Evolutionary conservation across 306 rosid species (phyloP).

Genomic region (Vigna nakashimae): DNA sequence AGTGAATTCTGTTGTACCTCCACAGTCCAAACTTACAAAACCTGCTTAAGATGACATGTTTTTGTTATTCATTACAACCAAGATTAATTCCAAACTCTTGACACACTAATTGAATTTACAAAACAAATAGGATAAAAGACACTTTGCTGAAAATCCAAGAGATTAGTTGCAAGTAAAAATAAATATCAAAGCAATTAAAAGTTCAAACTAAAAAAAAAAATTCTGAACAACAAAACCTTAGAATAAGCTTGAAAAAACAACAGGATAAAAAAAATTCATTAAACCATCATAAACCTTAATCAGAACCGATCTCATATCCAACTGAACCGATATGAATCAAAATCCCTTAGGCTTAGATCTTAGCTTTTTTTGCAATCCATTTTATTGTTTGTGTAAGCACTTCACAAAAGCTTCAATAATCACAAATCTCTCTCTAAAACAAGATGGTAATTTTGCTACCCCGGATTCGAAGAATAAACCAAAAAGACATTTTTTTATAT

Average conservation of each 20-base stretch:
- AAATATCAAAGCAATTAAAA: background rate
- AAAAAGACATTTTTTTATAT: background rate
- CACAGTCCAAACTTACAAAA: conserved; percentile 94
- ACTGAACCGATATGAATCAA: background rate
- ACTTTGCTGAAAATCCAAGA: background rate
- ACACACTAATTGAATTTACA: background rate
- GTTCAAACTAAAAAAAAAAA: background rate
- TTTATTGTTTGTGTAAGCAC: background rate
- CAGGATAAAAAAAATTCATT: background rate
- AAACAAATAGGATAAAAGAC: background rate
- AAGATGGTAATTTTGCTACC: background rate
- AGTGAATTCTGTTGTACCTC: conserved; percentile 71
- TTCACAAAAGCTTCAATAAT: background rate
- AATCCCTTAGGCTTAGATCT: conserved; percentile 29
- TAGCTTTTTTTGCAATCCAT: background rate
- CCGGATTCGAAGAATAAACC: background rate
- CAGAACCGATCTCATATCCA: conserved; percentile 1
- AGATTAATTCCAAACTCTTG: conserved; percentile 9
- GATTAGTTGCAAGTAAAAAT: background rate
- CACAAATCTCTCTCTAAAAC: background rate
- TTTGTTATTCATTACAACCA: conserved; percentile 9
- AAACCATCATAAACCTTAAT: conserved; percentile 3
- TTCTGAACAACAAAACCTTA: background rate
- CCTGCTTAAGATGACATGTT: conserved; percentile 56
- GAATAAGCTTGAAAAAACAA: background rate